phyloP scores from a whole-genome alignment of 2,329 filamentous ascomycete genomes.

The Xylaria sp. region DNA sequence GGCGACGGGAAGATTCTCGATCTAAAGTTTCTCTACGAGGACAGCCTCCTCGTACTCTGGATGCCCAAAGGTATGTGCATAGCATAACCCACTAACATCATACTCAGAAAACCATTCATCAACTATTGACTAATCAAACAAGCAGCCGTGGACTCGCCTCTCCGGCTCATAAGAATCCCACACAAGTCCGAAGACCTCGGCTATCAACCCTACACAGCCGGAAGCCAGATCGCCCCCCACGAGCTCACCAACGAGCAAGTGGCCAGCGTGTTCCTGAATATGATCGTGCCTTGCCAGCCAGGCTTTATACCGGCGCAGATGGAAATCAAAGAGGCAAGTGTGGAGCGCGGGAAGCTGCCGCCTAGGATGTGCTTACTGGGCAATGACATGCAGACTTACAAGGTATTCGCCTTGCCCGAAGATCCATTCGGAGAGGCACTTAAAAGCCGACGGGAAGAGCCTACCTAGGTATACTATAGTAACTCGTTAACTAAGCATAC shows the following conservation, averaged over 20 bases:
- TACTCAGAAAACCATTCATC: too few relatives aligned
- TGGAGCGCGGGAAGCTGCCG: slow-evolving; percentile 59
- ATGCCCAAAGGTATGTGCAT: slow-evolving; percentile 50
- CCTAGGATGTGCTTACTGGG: slow-evolving; percentile 63
- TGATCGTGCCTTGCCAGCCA: slow-evolving; percentile 46
- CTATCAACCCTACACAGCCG: slow-evolving; percentile 52
- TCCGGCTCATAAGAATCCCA: slow-evolving; percentile 53
- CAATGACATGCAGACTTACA: slow-evolving; percentile 60
- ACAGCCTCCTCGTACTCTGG: slow-evolving; percentile 70
- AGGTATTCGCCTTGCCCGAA: slow-evolving; percentile 59
- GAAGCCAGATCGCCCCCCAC: slow-evolving; percentile 39
- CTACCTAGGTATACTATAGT: not conserved
- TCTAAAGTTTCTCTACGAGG: slow-evolving; percentile 74
- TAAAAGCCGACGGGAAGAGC: slow-evolving; percentile 13
- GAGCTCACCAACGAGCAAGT: slow-evolving; percentile 49
- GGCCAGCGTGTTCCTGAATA: slow-evolving; percentile 45
- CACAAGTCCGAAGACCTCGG: slow-evolving; percentile 52
- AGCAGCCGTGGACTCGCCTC: slow-evolving; percentile 35
- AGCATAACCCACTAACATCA: not conserved
- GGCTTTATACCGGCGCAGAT: slow-evolving; percentile 60
- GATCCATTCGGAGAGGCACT: slow-evolving; percentile 38
- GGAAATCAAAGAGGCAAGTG: slow-evolving; percentile 61
- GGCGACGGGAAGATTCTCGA: slow-evolving; percentile 64
- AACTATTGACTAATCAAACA: slow-evolving; percentile 6
- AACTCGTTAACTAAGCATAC: not conserved